Conservation (phyloP, 1,284 basidiomycete species). For the Athelia psychrophila region DNA sequence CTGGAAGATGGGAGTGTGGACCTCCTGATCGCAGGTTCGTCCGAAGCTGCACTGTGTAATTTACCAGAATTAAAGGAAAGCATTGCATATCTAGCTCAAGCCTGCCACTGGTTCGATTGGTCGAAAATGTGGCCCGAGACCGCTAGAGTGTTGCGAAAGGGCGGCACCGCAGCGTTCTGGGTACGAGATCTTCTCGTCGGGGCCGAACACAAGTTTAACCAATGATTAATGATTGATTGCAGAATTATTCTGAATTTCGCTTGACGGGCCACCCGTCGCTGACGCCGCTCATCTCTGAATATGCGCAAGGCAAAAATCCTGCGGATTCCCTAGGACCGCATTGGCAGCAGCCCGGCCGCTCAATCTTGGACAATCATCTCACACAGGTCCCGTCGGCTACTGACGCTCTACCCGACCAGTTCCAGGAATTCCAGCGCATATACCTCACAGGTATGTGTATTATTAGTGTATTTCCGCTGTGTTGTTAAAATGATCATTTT, state of each 20-base stretch:
- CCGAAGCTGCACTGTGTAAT: slow-evolving; percentile 85
- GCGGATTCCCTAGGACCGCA: slow-evolving; percentile 63
- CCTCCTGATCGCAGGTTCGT: neutral
- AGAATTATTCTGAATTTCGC: slow-evolving; percentile 82
- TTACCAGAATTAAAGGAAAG: slow-evolving; percentile 60
- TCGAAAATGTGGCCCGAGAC: slow-evolving; percentile 16
- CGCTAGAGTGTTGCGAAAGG: neutral
- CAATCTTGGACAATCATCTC: slow-evolving; percentile 72
- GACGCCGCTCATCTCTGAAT: slow-evolving; percentile 57
- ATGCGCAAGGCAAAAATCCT: slow-evolving; percentile 54
- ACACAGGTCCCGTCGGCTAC: slow-evolving; percentile 64
- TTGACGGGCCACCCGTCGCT: slow-evolving; percentile 59
- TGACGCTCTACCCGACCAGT: slow-evolving; percentile 28
- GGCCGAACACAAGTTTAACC: neutral
- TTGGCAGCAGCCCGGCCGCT: slow-evolving; percentile 81
- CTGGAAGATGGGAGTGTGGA: neutral
- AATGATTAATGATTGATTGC: too few relatives aligned
- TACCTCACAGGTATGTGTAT: slow-evolving; percentile 49
- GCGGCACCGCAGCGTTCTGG: slow-evolving; percentile 56
- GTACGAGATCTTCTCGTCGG: slow-evolving; percentile 34
- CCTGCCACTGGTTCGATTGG: neutral
- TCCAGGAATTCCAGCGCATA: slow-evolving; percentile 43
- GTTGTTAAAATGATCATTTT: neutral
- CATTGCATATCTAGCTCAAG: slow-evolving; percentile 29
- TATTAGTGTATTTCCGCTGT: slow-evolving; percentile 5